These are phyloP conservation scores for Nakazawaea siamensis DNA, from an alignment of 805 yeast genomes.

Conservation along the genomic window DNA sequence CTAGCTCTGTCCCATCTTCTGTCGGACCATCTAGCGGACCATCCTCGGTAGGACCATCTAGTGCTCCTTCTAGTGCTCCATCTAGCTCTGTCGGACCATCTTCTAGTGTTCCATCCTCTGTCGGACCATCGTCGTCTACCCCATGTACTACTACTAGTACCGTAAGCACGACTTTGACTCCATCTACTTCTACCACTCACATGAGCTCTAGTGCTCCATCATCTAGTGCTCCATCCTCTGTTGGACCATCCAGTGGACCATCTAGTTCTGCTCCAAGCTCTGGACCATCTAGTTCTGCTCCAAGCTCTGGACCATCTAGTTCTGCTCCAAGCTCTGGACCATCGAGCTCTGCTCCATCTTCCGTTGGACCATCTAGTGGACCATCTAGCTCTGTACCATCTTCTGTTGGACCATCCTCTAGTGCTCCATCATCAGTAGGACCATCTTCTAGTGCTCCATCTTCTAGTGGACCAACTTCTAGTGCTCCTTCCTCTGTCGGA, in stretches of 20 bases:
- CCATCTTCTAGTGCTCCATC: slow-evolving; percentile 3
- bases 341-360: slow-evolving; percentile 1
- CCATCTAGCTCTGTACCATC: slow-evolving; percentile 7
- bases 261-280: slow-evolving; percentile 3
- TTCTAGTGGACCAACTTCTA: slow-evolving; percentile 7
- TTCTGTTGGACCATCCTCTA: neutral
- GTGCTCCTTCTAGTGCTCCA: neutral
- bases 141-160: neutral
- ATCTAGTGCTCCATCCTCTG: neutral
- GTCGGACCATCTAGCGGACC: neutral
- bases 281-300: neutral
- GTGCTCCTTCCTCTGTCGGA: neutral
- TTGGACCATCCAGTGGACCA: neutral
- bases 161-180: neutral
- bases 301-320: slow-evolving; percentile 1
- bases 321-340: slow-evolving; percentile 1
- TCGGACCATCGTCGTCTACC: neutral
- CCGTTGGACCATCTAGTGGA: slow-evolving; percentile 3
- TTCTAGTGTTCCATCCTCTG: neutral
- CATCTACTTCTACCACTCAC: neutral
- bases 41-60: neutral
- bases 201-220: neutral
- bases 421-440: neutral
- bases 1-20: neutral
- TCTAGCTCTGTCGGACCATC: neutral